Evolutionary conservation across 1,284 basidiomycete genomes (phyloP), one percentile per base, ranked within the genome.

Genomic region (Leccinum solheimii): DNA sequence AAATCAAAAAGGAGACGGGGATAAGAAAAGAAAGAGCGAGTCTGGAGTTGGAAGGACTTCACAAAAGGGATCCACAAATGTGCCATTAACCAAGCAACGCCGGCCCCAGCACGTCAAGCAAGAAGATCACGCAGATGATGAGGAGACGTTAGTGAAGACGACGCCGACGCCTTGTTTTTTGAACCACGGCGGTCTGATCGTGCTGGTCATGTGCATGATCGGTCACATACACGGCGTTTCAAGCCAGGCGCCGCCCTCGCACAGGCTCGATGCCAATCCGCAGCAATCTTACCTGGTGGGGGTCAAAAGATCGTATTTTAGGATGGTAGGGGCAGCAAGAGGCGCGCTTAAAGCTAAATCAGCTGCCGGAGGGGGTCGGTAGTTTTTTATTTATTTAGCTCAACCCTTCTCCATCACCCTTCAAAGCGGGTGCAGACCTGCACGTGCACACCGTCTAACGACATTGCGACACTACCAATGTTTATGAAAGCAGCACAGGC

Each of bases 171-270:
- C 2, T 21, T 59, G 38, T 26, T 48, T 23, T 23, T 43, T 56
- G 14, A 21, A 43, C 58, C 58, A 43, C 57, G 45, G 11, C 58
- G 38, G 13, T 56, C 58, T 23, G 63, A 58, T 9, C 66, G 34
- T 58, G 30, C 56, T 38, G 59, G 54, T 34, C 61, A 51, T 10
- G 61, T 19, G 16, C 16, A n/a, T 27, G 16, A 64, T 50, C 61
- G 58, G 32, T 13, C 57, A 3, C 51, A 63, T 36, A 45, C 50
- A 50, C 70, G 75, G 60, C 83, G 95, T 58, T 83, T 88, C 7
- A 90, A 85, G 73, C 95, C 96, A 26, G 96, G 96, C 59, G 96
- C 95, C 5, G 95, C 94, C 5, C 83, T 98, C 23, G 95, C 95
- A 0, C 84, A 86, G 62, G 96, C 97, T 19, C 90, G 91, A 73